Evolutionary conservation across 2,329 filamentous ascomycete genomes (phyloP).

Genomic region (Colletotrichum orbiculare): DNA sequence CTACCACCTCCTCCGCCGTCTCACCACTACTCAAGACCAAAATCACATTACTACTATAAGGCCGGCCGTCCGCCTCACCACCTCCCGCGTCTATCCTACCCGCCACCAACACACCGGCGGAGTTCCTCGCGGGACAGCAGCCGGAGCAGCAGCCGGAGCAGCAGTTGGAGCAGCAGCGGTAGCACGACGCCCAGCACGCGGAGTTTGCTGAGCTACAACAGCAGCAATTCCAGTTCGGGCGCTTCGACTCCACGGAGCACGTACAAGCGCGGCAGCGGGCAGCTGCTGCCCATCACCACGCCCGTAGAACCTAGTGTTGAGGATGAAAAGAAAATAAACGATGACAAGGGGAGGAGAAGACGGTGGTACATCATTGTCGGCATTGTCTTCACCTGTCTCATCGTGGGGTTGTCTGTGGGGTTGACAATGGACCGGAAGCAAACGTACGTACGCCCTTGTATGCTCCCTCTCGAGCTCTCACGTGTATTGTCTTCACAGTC

Average conservation of each 20-base stretch:
- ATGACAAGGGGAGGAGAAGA: constrained; percentile 42
- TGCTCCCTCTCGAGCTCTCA: constrained; percentile 18
- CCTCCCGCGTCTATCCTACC: constrained; percentile 27
- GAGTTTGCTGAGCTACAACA: constrained; percentile 11
- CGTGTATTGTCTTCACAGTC: not conserved
- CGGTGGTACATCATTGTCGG: constrained; percentile 48
- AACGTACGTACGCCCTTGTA: constrained; percentile 43
- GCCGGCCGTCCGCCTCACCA: constrained; percentile 11
- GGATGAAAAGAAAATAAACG: constrained; percentile 25
- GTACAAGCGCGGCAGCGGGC: constrained; percentile 15
- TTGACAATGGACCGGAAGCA: constrained; percentile 51
- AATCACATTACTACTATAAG: not conserved
- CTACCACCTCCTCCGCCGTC: constrained; percentile 14
- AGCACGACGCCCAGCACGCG: not conserved
- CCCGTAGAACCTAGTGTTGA: not conserved
- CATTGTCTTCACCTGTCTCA: constrained; percentile 45
- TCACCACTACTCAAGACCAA: constrained; percentile 13
- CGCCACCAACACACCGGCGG: constrained; percentile 34
- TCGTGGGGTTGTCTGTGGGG: constrained; percentile 53
- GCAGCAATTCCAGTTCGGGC: constrained; percentile 15
- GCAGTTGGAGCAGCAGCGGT: not conserved
- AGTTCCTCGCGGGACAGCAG: constrained; percentile 32
- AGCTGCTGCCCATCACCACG: constrained; percentile 11
- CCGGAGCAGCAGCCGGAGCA: not conserved
- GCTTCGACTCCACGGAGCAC: constrained; percentile 16